Base-by-base conservation (phyloP, 1,284 basidiomycete species). In the Puccinia polysora region DNA sequence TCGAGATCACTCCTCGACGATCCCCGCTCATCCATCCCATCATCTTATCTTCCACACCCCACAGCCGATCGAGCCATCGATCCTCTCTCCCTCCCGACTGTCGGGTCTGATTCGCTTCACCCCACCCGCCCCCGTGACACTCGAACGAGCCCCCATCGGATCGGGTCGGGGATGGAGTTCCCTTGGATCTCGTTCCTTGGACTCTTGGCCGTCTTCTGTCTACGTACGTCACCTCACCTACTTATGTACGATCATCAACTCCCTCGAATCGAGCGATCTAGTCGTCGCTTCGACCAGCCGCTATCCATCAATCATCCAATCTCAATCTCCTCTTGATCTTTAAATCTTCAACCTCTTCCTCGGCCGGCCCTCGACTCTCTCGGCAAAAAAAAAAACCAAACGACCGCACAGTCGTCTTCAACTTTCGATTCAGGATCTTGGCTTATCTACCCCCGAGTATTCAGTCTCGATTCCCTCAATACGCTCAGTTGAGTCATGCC, bases 391-490 rank as follows among this genome's bases (percentile, higher is more conserved):
- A 23, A 23, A 25, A 25, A 20, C 23, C 10, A 23, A 10, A 15
- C n/a, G n/a, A n/a, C n/a, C n/a, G n/a, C n/a, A 52, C 23, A 60
- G 58, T 60, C 2, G 20, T 28, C 38, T 60, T 60, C 32, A 36
- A 60, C 20, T 60, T 45, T 25, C 58, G 58, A 43, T 60, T 43
- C 58, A 43, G 58, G 58, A 60, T 60, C 58, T 28, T 60, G 2
- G 58, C 58, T 10, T 60, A 60, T 45, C 58, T 60, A 1, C 58
- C 58, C 2, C 20, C 58, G 23, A 43, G 58, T 30, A 28, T 60
- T 43, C 58, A 60, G 14, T 43, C 58, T 28, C 58, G 58, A 45
- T 60, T 60, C 14, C 38, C 58, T 23, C 58, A 60, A 45, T 60
- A 60, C 45, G 58, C 58, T 18, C 58, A 36, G 58, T 60, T 60